Evolutionary conservation across 2,329 filamentous ascomycete genomes (phyloP).

Genomic region (Coniochaeta sp.): DNA sequence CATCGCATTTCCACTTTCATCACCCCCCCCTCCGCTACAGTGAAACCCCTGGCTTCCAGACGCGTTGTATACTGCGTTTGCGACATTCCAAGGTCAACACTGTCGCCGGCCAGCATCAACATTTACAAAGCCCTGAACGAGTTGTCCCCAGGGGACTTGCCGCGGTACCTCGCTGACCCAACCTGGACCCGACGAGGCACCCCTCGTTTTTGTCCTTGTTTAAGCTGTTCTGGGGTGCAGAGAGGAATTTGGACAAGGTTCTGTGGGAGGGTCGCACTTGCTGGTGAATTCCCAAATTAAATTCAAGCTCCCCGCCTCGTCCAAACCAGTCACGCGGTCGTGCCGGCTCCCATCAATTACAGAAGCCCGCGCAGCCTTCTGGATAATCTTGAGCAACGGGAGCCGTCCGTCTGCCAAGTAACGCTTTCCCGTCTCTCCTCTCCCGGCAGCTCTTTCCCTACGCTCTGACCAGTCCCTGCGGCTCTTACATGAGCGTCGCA

Average conservation of each 20-base stretch:
- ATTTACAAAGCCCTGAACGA: not conserved
- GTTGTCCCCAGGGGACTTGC: not conserved
- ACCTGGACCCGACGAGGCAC: not conserved
- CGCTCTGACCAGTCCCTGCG: not conserved
- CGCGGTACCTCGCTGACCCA: not conserved
- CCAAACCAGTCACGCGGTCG: conserved; percentile 1
- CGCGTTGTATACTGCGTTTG: not conserved
- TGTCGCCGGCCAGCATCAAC: not conserved
- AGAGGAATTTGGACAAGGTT: not conserved
- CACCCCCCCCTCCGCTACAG: not conserved
- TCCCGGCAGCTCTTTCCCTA: not conserved
- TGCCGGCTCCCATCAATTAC: not conserved
- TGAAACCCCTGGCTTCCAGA: not conserved
- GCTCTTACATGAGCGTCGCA: not conserved
- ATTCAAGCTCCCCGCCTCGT: not conserved
- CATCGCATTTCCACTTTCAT: not conserved
- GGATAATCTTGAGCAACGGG: conserved; percentile 1
- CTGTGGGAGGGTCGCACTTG: conserved; percentile 1
- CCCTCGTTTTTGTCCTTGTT: not conserved
- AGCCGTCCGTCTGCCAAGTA: not conserved
- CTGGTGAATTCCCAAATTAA: not conserved
- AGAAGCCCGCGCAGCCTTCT: not conserved
- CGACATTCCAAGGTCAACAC: not conserved
- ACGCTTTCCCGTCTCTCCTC: not conserved
- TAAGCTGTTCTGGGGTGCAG: conserved; percentile 1